phyloP scores from a whole-genome alignment of 2,329 filamentous ascomycete species.

The Ramularia collo-cygni region DNA sequence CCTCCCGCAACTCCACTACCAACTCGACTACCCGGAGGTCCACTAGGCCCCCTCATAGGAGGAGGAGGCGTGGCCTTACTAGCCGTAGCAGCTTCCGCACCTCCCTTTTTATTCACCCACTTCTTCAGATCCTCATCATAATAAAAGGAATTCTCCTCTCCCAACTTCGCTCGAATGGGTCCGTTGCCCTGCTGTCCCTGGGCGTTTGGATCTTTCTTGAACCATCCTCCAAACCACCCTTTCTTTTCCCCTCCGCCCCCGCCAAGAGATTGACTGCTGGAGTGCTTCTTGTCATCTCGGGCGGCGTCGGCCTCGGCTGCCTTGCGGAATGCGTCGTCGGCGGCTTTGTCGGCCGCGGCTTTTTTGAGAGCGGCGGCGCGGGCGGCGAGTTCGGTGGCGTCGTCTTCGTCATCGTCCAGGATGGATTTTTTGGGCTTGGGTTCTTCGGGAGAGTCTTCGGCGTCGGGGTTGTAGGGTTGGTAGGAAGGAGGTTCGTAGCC shows the following conservation, averaged over 20 bases:
- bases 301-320: constrained; percentile 68
- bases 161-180: constrained; percentile 89
- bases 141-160: constrained; percentile 86
- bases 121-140: constrained; percentile 95
- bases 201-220: constrained; percentile 57
- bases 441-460: constrained; percentile 33
- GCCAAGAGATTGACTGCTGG: constrained; percentile 35
- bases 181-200: constrained; percentile 48
- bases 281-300: constrained; percentile 44
- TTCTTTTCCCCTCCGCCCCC: constrained; percentile 37
- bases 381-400: constrained; percentile 45
- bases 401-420: constrained; percentile 77
- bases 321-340: constrained; percentile 77
- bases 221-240: constrained; percentile 74
- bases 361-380: constrained; percentile 46
- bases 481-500: constrained; percentile 48
- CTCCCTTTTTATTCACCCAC: constrained; percentile 94
- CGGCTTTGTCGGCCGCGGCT: constrained; percentile 57
- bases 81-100: constrained; percentile 52
- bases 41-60: constrained; percentile 44
- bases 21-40: no score
- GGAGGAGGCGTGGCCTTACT: constrained; percentile 63
- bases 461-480: constrained; percentile 45
- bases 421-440: constrained; percentile 59
- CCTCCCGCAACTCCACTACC: not conserved